These are phyloP conservation scores for Amanita exitialis DNA, from an alignment of 768 basidiomycete genomes.

Conservation along the genomic window DNA sequence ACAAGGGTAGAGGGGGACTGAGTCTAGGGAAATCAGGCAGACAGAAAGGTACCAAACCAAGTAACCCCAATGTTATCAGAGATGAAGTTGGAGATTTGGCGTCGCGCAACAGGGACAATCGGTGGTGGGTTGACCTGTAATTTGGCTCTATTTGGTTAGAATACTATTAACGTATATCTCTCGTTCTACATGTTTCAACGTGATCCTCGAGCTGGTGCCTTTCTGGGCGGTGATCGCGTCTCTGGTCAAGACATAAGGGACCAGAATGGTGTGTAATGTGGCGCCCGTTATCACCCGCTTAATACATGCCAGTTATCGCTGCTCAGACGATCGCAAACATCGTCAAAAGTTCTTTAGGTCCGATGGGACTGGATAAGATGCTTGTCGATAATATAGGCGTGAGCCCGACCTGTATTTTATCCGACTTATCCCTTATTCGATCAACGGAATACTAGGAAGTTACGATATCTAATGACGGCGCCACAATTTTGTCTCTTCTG, in stretches of 20 bases:
- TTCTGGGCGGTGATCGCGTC: constrained; percentile 88
- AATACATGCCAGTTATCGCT: constrained; percentile 61
- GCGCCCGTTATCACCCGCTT: constrained; percentile 6
- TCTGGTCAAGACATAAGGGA: constrained; percentile 94
- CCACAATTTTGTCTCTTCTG: constrained; percentile 91
- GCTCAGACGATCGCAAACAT: constrained; percentile 96
- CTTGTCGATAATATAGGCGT: constrained; percentile 97
- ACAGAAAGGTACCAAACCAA: not conserved
- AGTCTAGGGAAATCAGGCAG: not conserved
- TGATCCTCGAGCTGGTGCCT: constrained; percentile 85
- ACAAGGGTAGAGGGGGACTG: not conserved
- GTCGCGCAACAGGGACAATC: not conserved
- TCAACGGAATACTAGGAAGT: constrained; percentile 61
- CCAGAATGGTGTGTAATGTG: constrained; percentile 69
- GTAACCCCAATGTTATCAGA: not conserved
- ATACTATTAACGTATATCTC: not conserved
- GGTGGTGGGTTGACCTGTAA: not conserved
- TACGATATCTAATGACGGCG: constrained; percentile 98
- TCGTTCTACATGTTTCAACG: constrained; percentile 67
- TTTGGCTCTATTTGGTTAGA: not conserved
- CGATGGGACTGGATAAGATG: constrained; percentile 94
- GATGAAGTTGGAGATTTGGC: not conserved
- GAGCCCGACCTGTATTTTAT: constrained; percentile 18
- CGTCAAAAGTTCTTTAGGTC: constrained; percentile 92
- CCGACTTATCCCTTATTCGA: not conserved